Conservation (phyloP, 495 filamentous ascomycete species). For the Parachaetomium inaequale region DNA sequence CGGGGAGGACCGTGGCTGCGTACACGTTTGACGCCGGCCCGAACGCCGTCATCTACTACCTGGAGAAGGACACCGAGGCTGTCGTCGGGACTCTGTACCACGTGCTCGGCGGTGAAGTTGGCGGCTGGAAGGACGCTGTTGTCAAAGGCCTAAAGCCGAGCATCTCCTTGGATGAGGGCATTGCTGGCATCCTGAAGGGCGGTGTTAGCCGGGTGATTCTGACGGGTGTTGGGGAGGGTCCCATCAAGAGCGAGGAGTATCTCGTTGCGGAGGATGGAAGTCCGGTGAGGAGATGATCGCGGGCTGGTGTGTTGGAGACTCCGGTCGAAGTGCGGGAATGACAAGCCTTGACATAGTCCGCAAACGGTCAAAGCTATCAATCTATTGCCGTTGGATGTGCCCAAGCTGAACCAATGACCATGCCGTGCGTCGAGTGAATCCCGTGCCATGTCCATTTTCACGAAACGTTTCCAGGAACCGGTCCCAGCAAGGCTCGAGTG, state of each 20-base stretch:
- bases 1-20: constrained; percentile 71
- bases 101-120: constrained; percentile 44
- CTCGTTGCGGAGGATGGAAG: constrained; percentile 70
- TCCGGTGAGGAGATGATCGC: constrained; percentile 35
- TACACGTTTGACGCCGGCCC: constrained; percentile 99
- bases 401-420: neutral
- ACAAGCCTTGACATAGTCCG: neutral
- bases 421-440: no score
- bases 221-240: constrained; percentile 89
- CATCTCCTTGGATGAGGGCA: constrained; percentile 54
- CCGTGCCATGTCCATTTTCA: no score
- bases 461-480: neutral
- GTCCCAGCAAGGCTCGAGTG: no score
- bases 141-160: constrained; percentile 43
- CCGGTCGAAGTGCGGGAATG: neutral
- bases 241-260: constrained; percentile 69
- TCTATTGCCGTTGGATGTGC: neutral
- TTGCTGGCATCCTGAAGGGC: constrained; percentile 60
- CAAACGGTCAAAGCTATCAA: neutral
- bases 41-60: constrained; percentile 93
- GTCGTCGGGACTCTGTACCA: constrained; percentile 70
- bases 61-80: constrained; percentile 65
- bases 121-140: constrained; percentile 58
- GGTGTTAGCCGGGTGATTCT: constrained; percentile 85
- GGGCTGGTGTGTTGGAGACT: neutral